Evolutionary conservation across 495 filamentous ascomycete species (phyloP), one percentile per base, ranked within the genome.

Genomic region (Amorphotheca resinae): DNA sequence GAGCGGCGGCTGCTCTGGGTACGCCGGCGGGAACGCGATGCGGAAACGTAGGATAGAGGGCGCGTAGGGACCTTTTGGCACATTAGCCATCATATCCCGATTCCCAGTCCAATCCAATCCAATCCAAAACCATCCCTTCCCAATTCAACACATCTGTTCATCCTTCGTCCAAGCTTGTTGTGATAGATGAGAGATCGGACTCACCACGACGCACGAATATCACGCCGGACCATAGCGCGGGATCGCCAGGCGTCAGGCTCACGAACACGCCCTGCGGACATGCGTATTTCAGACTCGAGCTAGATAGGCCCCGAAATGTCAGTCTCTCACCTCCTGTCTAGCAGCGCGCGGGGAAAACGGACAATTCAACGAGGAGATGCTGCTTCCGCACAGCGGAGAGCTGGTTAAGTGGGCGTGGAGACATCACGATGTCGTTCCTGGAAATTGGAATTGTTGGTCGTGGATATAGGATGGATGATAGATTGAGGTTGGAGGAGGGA

Each of bases 11-110:
- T 80, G 62, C 23, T 68, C 62, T 3, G 91, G 91, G 56, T 94
- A 95, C 20, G 68, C 68, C 48, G 79, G 64, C 7, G 91, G 86
- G 57, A 95, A 95, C 38, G 77, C 77, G 50, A 98, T 77, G 47
- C 84, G 79, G 65, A 95, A 94, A 42, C 88, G 84, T 45, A 98
- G 74, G 42, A 94, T 74, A 20, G 88, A 85, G 23, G 80, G 76
- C 22, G 84, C 73, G 64, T 95, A 96, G 12, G 89, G 91, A 15
- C 89, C 87, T 88, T 48, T 34, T 2, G 31, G 26, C 7, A 33
- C 22, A 14, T 50, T 33, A 52, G 37, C 16, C n/a, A 15, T n/a
- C 14, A 3, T 37, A n/a, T 17, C 2, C 15, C 18, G 33, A 9
- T 12, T 3, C 18, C 9, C 12, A 17, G 2, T n/a, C 33, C 6